Evolutionary conservation across 2,329 filamentous ascomycete genomes (phyloP).

Genomic region (Fusarium sp.): DNA sequence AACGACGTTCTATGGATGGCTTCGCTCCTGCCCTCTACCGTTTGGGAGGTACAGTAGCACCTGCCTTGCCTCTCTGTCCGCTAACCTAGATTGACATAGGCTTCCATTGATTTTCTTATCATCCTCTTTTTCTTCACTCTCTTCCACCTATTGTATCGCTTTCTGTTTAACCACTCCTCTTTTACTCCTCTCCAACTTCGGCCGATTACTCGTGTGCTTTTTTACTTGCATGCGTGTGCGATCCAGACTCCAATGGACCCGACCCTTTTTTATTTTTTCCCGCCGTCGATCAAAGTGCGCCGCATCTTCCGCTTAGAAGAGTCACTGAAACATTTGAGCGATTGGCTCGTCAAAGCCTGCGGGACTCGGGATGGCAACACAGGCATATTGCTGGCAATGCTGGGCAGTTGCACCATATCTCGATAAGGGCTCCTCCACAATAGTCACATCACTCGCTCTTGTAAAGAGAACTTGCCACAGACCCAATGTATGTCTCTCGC

Average conservation of each 20-base stretch:
- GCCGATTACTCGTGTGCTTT: slow-evolving; percentile 14
- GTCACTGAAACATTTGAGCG: slow-evolving; percentile 15
- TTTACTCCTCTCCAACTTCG: slow-evolving; percentile 20
- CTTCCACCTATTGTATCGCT: slow-evolving; percentile 14
- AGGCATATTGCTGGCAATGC: not conserved
- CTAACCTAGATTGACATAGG: slow-evolving; percentile 38
- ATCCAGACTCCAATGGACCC: slow-evolving; percentile 40
- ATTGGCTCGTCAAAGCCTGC: slow-evolving; percentile 33
- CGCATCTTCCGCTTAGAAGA: slow-evolving; percentile 16
- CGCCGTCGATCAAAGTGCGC: slow-evolving; percentile 18
- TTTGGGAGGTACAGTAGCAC: not conserved
- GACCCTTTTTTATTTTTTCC: slow-evolving; percentile 28
- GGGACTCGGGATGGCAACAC: slow-evolving; percentile 23
- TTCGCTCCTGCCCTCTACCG: slow-evolving; percentile 18
- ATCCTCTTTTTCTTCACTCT: slow-evolving; percentile 4
- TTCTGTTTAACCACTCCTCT: slow-evolving; percentile 20
- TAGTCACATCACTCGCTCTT: slow-evolving; percentile 4
- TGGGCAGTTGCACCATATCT: not conserved
- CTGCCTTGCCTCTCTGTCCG: slow-evolving; percentile 7
- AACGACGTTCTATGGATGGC: slow-evolving; percentile 6
- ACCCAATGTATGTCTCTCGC: slow-evolving; percentile 19
- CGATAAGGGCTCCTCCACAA: slow-evolving; percentile 35
- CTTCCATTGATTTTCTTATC: slow-evolving; percentile 10
- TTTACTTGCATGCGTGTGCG: slow-evolving; percentile 31
- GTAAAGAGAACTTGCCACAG: not conserved